A percentile compares a stretch with the other conserved stretches of the same genome.
These are phyloP conservation scores for Austroboletus novae-zelandiae DNA, from an alignment of 1,284 basidiomycete species.

Conservation along the genomic window DNA sequence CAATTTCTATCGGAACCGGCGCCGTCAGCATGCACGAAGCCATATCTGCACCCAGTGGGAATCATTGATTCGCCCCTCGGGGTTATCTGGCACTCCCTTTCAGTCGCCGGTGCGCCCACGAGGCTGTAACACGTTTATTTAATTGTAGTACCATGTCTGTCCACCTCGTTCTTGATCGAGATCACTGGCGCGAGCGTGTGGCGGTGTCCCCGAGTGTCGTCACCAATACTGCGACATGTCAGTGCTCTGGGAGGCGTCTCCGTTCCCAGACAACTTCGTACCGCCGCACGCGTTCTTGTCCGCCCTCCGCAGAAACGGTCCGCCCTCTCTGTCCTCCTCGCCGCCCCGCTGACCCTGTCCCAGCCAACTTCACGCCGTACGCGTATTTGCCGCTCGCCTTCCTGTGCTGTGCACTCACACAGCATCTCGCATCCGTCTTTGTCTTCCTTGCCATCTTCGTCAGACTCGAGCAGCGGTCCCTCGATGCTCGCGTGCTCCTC, in stretches of 20 bases:
- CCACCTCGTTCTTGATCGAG: constrained; percentile 20
- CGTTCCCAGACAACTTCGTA: constrained; percentile 85
- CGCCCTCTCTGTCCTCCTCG: constrained; percentile 30
- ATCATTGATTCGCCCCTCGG: constrained; percentile 34
- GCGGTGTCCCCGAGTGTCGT: constrained; percentile 1
- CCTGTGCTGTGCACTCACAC: constrained; percentile 77
- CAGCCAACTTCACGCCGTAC: constrained; percentile 77
- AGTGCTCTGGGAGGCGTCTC: constrained; percentile 75
- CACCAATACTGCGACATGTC: neutral
- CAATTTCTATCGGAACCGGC: constrained; percentile 36
- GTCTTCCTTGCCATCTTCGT: constrained; percentile 83
- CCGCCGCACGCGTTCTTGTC: constrained; percentile 78
- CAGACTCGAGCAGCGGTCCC: constrained; percentile 57
- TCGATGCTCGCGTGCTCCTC: constrained; percentile 71
- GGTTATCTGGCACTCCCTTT: constrained; percentile 25
- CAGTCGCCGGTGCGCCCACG: constrained; percentile 25
- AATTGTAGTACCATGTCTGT: constrained; percentile 21
- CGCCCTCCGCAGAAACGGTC: constrained; percentile 76
- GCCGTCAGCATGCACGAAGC: constrained; percentile 22
- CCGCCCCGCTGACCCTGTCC: constrained; percentile 14
- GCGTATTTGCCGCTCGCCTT: constrained; percentile 73
- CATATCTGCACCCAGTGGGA: constrained; percentile 22
- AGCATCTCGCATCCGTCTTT: constrained; percentile 79
- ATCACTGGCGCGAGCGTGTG: constrained; percentile 3
- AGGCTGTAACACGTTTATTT: constrained; percentile 36